Evolutionary conservation across 2,329 filamentous ascomycete genomes (phyloP), one percentile per base, ranked within the genome.

Genomic region (Lecanoromycetidae sp.): DNA sequence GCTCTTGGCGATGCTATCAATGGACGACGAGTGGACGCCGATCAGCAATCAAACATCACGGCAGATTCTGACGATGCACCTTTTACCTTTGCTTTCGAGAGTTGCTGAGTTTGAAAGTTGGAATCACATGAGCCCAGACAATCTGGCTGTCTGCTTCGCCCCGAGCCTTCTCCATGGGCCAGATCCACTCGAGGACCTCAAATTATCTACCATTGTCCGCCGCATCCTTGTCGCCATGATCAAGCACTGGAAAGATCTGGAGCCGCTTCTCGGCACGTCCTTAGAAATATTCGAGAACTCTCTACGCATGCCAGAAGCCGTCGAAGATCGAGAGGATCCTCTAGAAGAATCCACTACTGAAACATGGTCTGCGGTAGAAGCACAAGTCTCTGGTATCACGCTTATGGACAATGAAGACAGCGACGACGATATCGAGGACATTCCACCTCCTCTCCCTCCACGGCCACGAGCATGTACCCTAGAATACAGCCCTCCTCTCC

Each of bases 61-160:
- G 22, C 63, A 71, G 46, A 68, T 76, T 15, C 52, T 74, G 3
- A 65, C 64, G 3, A 59, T 70, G 35, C 74, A 77, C 57, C 59
- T 76, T 9, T 59, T 77, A 8, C 74, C 74, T 1, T 56, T 76
- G n/a, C 61, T 76, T 1, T 65, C 66, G 19, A 58, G 61, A 1
- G 66, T 76, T 3, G 62, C 72, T 7, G 60, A 61, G 20, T 63
- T 68, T 26, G 60, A 68, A 41, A 57, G 66, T n/a, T 52, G 64
- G 39, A 77, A 76, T 60, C 74, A 73, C 54, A 77, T 77, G 74
- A 71, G 63, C 3, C 57, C 72, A 0, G 68, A 69, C 38, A 76
- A 76, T 40, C 55, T 77, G 29, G 69, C 71, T 12, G 71, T 76
- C 5, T 74, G 71, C 55, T 71, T 76, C 55, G 70, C 70, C 2